Conservation (phyloP, 768 basidiomycete species). For the Tylopilus rubrobrunneus region DNA sequence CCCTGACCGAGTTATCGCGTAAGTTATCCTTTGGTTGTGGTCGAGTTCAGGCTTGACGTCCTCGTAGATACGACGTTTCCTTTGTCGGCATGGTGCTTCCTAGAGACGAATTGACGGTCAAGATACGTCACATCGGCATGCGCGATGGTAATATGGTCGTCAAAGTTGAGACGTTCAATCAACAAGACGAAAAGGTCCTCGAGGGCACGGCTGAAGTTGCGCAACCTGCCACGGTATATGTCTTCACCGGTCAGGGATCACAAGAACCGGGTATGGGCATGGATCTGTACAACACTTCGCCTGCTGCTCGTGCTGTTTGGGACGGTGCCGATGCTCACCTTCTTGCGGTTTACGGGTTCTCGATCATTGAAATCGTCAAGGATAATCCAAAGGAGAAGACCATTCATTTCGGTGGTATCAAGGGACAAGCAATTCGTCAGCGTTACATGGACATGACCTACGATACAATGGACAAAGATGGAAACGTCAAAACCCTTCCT, state of each 20-base stretch:
- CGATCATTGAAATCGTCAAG: conserved; percentile 97
- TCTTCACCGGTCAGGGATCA: conserved; percentile 98
- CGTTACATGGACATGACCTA: conserved; percentile 99
- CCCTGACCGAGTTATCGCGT: conserved; percentile 87
- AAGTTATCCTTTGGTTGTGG: conserved; percentile 33
- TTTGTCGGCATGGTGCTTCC: conserved; percentile 98
- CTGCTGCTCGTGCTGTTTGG: conserved; percentile 96
- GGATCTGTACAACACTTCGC: conserved; percentile 91
- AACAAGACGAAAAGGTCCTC: conserved; percentile 85
- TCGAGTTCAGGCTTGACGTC: not conserved
- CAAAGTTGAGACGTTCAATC: conserved; percentile 81
- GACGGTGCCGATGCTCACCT: conserved; percentile 93
- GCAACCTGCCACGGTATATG: conserved; percentile 90
- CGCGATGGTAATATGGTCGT: conserved; percentile 90
- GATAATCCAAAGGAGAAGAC: conserved; percentile 98
- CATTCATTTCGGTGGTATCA: conserved; percentile 98
- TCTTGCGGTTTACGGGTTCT: conserved; percentile 94
- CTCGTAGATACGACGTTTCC: conserved; percentile 77
- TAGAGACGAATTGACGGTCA: conserved; percentile 80
- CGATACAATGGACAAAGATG: conserved; percentile 95
- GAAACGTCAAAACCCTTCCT: conserved; percentile 92
- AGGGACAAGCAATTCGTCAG: conserved; percentile 96
- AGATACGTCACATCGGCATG: conserved; percentile 89
- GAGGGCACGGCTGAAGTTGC: conserved; percentile 90
- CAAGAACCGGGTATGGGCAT: conserved; percentile 99